Evolutionary conservation across 2,329 filamentous ascomycete genomes (phyloP).

Genomic region (Neoarthrinium moseri): DNA sequence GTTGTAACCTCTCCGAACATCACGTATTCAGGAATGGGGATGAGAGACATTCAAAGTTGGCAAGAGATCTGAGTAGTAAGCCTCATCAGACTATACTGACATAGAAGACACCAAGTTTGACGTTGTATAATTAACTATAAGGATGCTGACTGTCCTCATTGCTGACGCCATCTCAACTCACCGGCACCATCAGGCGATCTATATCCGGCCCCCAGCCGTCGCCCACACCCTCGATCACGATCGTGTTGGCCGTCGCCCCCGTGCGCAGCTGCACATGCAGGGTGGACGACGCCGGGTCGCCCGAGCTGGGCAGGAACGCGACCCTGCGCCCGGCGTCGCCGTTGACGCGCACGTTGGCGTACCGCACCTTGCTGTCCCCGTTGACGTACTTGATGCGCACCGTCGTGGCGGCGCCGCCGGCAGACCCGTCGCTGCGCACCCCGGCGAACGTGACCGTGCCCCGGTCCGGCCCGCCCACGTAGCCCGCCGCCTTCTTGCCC

Average conservation of each 20-base stretch:
- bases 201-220: slow-evolving; percentile 48
- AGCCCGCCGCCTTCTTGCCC: slow-evolving; percentile 42
- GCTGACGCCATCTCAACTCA: slow-evolving; percentile 14
- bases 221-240: slow-evolving; percentile 41
- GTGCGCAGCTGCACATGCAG: slow-evolving; percentile 46
- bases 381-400: slow-evolving; percentile 56
- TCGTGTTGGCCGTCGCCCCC: slow-evolving; percentile 43
- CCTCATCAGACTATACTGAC: no score
- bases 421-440: slow-evolving; percentile 42
- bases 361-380: slow-evolving; percentile 49
- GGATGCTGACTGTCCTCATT: no score
- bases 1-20: no score
- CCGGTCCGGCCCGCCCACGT: slow-evolving; percentile 47
- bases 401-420: slow-evolving; percentile 44
- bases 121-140: no score
- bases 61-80: no score
- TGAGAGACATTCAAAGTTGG: no score
- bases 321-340: slow-evolving; percentile 43
- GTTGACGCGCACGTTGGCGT: slow-evolving; percentile 55
- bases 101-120: no score
- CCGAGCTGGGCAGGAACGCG: slow-evolving; percentile 52
- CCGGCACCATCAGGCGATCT: slow-evolving; percentile 53
- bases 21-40: no score
- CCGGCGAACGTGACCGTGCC: slow-evolving; percentile 46
- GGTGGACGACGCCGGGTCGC: slow-evolving; percentile 41